Evolutionary conservation across 2,329 filamentous ascomycete genomes (phyloP).

Genomic region (Purpureocillium lavendulum): DNA sequence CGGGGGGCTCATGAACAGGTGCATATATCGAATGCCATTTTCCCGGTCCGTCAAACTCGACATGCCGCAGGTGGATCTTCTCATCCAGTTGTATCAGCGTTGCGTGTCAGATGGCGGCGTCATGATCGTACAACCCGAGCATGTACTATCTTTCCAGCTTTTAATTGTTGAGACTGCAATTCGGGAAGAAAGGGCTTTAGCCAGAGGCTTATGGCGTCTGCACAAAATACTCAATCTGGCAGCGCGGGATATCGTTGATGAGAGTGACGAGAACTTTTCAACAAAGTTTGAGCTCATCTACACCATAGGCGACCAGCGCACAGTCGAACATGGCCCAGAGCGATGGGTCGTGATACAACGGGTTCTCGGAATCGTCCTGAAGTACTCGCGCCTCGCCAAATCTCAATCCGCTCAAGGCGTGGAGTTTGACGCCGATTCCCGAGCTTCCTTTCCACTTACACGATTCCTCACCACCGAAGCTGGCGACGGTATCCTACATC

Average conservation of each 20-base stretch:
- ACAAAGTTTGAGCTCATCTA: constrained; percentile 56
- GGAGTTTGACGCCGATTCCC: constrained; percentile 23
- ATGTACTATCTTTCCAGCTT: constrained; percentile 54
- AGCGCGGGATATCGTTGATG: constrained; percentile 52
- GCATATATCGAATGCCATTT: constrained; percentile 16
- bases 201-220: constrained; percentile 26
- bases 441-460: constrained; percentile 34
- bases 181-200: constrained; percentile 22
- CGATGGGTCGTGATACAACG: constrained; percentile 18
- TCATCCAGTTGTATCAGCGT: constrained; percentile 30
- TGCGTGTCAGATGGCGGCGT: constrained; percentile 46
- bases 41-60: constrained; percentile 20
- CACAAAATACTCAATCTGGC: constrained; percentile 34
- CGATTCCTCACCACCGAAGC: constrained; percentile 32
- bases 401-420: constrained; percentile 24
- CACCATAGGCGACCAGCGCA: constrained; percentile 44
- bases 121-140: constrained; percentile 54
- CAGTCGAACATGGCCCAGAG: constrained; percentile 42
- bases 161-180: constrained; percentile 45
- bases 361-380: constrained; percentile 30
- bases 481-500: constrained; percentile 16
- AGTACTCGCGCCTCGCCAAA: constrained; percentile 20
- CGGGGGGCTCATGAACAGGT: constrained; percentile 36
- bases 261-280: constrained; percentile 57
- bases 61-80: constrained; percentile 16